A percentile compares a stretch with the other conserved stretches of the same genome.
phyloP scores from a whole-genome alignment of 1,284 basidiomycete species.

The Trichosporon sp. region DNA sequence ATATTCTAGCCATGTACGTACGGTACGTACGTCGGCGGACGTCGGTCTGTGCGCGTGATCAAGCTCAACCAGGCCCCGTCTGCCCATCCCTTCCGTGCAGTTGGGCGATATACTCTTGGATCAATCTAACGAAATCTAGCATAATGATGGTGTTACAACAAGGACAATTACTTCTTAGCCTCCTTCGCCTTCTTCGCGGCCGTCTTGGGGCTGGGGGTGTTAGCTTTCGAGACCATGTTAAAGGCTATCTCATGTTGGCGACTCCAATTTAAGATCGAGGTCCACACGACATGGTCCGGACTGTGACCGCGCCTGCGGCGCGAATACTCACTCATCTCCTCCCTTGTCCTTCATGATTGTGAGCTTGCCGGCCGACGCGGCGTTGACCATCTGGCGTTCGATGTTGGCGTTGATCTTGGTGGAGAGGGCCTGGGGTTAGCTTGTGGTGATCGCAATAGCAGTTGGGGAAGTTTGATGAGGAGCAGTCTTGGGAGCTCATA shows the following conservation, averaged over 20 bases:
- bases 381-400: slow-evolving; percentile 81
- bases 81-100: no score
- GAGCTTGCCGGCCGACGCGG: slow-evolving; percentile 75
- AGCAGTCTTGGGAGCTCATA: no score
- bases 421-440: slow-evolving; percentile 66
- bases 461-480: no score
- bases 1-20: not conserved
- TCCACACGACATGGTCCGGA: no score
- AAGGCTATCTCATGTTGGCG: not conserved
- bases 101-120: no score
- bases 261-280: no score
- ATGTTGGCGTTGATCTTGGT: slow-evolving; percentile 87
- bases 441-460: not conserved
- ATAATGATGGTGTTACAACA: slow-evolving; percentile 9
- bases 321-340: slow-evolving; percentile 34
- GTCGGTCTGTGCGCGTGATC: no score
- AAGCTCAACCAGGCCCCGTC: no score
- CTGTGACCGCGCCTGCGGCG: no score
- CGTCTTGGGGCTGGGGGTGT: slow-evolving; percentile 12
- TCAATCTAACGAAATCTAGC: not conserved
- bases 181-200: slow-evolving; percentile 15
- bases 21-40: no score
- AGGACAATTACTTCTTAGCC: slow-evolving; percentile 10
- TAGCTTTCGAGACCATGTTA: not conserved
- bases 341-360: slow-evolving; percentile 71